phyloP scores from a whole-genome alignment of 2,329 filamentous ascomycete species.

The Venturia carpophila region DNA sequence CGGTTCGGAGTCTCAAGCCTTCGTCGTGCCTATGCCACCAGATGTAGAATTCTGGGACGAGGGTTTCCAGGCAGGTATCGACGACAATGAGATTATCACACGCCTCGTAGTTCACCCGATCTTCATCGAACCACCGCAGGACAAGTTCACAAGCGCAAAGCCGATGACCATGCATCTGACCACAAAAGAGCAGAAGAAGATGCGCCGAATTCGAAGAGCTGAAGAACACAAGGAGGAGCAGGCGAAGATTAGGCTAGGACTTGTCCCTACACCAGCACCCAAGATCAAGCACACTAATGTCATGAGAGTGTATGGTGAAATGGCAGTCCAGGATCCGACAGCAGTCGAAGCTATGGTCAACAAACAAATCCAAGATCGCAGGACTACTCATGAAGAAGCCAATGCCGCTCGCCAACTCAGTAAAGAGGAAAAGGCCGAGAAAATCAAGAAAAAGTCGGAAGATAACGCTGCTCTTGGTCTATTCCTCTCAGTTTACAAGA shows the following conservation, averaged over 20 bases:
- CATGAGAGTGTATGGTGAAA: slow-evolving; percentile 92
- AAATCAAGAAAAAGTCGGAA: slow-evolving; percentile 73
- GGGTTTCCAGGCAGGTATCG: slow-evolving; percentile 64
- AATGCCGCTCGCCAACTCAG: slow-evolving; percentile 85
- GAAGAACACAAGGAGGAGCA: slow-evolving; percentile 93
- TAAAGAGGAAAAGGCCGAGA: slow-evolving; percentile 79
- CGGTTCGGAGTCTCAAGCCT: slow-evolving; percentile 76
- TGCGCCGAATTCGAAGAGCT: slow-evolving; percentile 82
- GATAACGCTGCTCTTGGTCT: slow-evolving; percentile 84
- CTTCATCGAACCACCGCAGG: slow-evolving; percentile 81
- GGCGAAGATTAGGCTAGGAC: slow-evolving; percentile 85
- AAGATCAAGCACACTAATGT: slow-evolving; percentile 97
- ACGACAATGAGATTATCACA: slow-evolving; percentile 72
- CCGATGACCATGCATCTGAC: slow-evolving; percentile 92
- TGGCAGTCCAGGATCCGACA: slow-evolving; percentile 90
- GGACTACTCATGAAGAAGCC: slow-evolving; percentile 63
- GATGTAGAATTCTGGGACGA: slow-evolving; percentile 98
- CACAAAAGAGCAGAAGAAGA: slow-evolving; percentile 80
- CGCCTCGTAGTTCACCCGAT: slow-evolving; percentile 90
- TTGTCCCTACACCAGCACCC: slow-evolving; percentile 82
- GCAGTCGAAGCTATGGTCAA: slow-evolving; percentile 94
- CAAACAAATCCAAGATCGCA: slow-evolving; percentile 80
- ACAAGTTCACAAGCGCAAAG: slow-evolving; percentile 61
- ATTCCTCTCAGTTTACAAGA: slow-evolving; percentile 78
- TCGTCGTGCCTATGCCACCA: slow-evolving; percentile 74